Conservation (phyloP, 2,329 filamentous ascomycete species). For the Cryphonectria japonica region DNA sequence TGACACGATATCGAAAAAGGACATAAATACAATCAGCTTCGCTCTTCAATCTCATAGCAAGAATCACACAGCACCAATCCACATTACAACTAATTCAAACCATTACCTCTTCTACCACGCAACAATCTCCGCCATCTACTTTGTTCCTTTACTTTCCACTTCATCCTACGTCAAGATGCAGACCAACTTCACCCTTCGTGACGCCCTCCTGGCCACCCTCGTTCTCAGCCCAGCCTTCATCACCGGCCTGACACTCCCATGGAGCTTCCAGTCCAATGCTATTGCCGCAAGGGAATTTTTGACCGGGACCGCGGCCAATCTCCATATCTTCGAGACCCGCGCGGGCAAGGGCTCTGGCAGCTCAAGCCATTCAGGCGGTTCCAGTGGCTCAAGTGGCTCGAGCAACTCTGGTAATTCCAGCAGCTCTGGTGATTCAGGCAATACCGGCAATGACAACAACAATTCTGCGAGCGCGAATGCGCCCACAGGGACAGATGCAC, state of each 20-base stretch:
- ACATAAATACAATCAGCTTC: conserved; percentile 9
- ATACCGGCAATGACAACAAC: not conserved
- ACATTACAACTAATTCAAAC: not conserved
- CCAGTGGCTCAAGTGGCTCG: not conserved
- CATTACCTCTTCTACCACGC: not conserved
- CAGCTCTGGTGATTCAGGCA: not conserved
- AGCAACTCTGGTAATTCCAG: not conserved
- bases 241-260: conserved; percentile 17
- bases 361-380: not conserved
- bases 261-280: conserved; percentile 3
- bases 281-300: not conserved
- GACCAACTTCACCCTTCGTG: conserved; percentile 13
- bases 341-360: not conserved
- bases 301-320: not conserved
- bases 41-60: too few relatives aligned
- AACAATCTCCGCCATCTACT: too few relatives aligned
- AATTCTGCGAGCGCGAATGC: not conserved
- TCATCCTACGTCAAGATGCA: conserved; percentile 18
- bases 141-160: not conserved
- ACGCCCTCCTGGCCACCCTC: conserved; percentile 19
- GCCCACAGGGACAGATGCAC: not conserved
- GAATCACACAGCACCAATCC: not conserved
- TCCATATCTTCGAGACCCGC: not conserved
- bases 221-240: conserved; percentile 24
- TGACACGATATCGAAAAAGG: not conserved